These are phyloP conservation scores for Wickerhamomyces sp. DNA, from an alignment of 1,139 yeast genomes.

Conservation along the genomic window DNA sequence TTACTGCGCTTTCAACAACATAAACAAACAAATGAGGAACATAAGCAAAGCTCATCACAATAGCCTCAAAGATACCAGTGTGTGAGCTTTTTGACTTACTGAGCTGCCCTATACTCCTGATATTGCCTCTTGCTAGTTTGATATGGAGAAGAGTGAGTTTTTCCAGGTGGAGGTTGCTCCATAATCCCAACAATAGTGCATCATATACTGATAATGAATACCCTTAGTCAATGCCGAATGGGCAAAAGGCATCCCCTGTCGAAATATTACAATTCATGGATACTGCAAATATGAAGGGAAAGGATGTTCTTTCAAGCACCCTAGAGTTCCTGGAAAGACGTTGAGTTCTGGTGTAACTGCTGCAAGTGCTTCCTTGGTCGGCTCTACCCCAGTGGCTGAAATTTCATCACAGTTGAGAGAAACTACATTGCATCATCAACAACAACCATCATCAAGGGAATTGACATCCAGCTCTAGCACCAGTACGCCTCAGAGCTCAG, in stretches of 20 bases:
- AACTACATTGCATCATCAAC: not conserved
- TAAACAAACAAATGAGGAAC: too few relatives aligned
- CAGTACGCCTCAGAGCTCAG: conserved; percentile 4
- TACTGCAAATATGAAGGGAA: conserved; percentile 85
- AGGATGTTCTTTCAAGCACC: conserved; percentile 83
- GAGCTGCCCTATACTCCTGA: too few relatives aligned
- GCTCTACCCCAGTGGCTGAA: not conserved
- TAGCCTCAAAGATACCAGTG: not conserved
- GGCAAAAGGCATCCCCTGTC: conserved; percentile 79
- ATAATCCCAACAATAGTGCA: not conserved
- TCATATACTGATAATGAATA: conserved; percentile 6
- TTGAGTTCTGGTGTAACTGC: too few relatives aligned
- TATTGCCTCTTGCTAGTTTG: not conserved
- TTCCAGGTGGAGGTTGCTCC: too few relatives aligned
- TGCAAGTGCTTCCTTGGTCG: conserved; percentile 3
- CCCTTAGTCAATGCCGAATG: conserved; percentile 29
- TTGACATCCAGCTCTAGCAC: conserved; percentile 5
- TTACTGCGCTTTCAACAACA: too few relatives aligned
- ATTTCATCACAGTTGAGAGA: not conserved
- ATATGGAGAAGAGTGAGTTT: conserved; percentile 11
- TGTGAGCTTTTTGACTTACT: not conserved
- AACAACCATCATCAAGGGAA: conserved; percentile 5
- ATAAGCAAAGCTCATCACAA: too few relatives aligned
- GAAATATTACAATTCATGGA: conserved; percentile 82
- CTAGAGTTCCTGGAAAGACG: conserved; percentile 18